Conservation (phyloP, 352 stramenopile genomes). For the Pythium brachiatum region DNA sequence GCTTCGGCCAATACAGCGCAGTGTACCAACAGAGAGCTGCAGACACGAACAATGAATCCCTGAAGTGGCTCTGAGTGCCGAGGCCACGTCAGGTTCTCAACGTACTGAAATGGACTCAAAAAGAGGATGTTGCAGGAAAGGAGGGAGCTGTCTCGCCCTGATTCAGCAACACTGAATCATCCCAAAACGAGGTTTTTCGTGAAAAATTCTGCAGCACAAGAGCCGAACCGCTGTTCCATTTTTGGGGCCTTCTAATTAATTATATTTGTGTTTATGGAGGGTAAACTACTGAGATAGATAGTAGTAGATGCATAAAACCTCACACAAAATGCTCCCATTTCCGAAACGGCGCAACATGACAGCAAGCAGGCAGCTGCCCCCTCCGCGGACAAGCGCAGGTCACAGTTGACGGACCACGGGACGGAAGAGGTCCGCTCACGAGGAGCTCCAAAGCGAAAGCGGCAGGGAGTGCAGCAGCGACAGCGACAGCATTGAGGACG, state of each 20-base stretch:
- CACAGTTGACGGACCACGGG: conserved; percentile 17
- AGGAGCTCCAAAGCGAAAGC: background rate
- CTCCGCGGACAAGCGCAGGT: conserved; percentile 21
- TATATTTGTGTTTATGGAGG: background rate
- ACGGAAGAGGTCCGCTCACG: background rate
- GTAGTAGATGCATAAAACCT: background rate
- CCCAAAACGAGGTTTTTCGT: background rate
- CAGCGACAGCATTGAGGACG: background rate
- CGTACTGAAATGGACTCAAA: background rate
- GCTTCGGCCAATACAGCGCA: too few relatives aligned
- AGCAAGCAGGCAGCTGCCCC: conserved; percentile 20
- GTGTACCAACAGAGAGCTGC: too few relatives aligned
- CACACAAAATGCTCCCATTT: background rate
- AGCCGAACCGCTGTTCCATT: too few relatives aligned
- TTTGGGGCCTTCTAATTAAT: background rate
- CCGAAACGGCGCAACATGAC: conserved; percentile 23
- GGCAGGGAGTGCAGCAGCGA: background rate
- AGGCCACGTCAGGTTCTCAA: background rate
- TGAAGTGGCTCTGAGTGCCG: too few relatives aligned
- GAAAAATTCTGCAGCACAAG: background rate
- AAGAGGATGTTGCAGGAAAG: background rate
- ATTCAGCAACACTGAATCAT: conserved; percentile 1
- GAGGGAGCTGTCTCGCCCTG: background rate
- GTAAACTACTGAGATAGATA: background rate
- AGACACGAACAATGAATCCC: too few relatives aligned